Percentiles rank a stretch among this genome's conserved stretches.
Conservation (phyloP, 1,284 basidiomycete species). For the Puccinia novopanici region DNA sequence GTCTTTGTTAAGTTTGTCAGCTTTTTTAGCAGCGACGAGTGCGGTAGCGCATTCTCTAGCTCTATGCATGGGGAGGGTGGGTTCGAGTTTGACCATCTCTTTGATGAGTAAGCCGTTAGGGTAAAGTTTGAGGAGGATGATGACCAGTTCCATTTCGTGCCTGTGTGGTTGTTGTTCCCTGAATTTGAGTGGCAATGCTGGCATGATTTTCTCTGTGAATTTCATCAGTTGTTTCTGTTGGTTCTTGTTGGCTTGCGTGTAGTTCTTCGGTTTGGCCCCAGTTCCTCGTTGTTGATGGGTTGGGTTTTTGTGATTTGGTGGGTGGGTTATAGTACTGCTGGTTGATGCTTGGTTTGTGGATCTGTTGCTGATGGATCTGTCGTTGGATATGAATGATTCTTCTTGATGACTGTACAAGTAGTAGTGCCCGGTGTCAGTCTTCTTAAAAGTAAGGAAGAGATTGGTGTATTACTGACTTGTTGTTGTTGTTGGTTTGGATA, state of each 20-base stretch:
- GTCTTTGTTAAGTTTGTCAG: conserved; percentile 27
- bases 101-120: conserved; percentile 30
- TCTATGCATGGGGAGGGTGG: conserved; percentile 27
- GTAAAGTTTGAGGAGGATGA: conserved; percentile 25
- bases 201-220: conserved; percentile 26
- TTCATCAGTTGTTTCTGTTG: conserved; percentile 32
- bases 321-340: too few species aligned
- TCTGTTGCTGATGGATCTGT: neutral
- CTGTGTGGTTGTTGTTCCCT: conserved; percentile 35
- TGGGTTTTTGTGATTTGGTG: too few species aligned
- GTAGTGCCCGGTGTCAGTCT: too few species aligned
- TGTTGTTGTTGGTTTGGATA: too few species aligned
- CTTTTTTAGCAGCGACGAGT: conserved; percentile 38
- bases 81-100: conserved; percentile 25
- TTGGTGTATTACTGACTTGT: too few species aligned
- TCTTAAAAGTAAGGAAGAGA: too few species aligned
- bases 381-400: neutral
- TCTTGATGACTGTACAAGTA: conserved; percentile 24
- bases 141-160: conserved; percentile 40
- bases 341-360: neutral
- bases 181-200: conserved; percentile 22
- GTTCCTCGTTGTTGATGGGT: too few species aligned
- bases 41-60: conserved; percentile 39
- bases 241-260: conserved; percentile 6
- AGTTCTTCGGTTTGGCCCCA: neutral